These are phyloP conservation scores for Escallonia herrerae DNA, from an alignment of 129 eudicot genomes.

Conservation along the genomic window DNA sequence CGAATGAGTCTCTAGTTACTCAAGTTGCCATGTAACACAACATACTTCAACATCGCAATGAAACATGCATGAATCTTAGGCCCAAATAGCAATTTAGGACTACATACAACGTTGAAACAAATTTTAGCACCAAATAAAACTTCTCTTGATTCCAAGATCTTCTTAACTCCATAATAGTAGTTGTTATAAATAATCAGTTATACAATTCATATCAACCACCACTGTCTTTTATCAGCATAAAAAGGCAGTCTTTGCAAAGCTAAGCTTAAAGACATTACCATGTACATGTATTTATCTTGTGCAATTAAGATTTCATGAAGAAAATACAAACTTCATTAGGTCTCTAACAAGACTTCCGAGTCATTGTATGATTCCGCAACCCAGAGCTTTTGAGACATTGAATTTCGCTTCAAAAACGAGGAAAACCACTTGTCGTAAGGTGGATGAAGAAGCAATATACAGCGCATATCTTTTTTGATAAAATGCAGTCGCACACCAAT, in stretches of 20 bases:
- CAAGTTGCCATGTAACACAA: background rate
- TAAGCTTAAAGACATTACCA: slow-evolving; percentile 23
- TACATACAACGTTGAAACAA: background rate
- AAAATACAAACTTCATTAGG: slow-evolving; percentile 25
- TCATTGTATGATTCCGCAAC: slow-evolving; percentile 26
- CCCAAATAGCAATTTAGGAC: background rate
- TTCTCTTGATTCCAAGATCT: background rate
- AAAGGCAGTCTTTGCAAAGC: slow-evolving; percentile 14
- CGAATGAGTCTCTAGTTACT: background rate
- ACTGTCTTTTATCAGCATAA: slow-evolving; percentile 6
- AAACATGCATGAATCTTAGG: background rate
- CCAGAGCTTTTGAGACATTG: slow-evolving; percentile 19
- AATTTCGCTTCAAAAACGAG: slow-evolving; percentile 2
- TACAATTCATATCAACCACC: slow-evolving; percentile 17
- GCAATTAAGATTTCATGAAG: slow-evolving; percentile 11
- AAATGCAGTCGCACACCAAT: slow-evolving; percentile 4
- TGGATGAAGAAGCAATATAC: background rate
- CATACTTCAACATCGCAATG: background rate
- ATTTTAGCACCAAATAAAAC: background rate
- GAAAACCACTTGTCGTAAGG: slow-evolving; percentile 1
- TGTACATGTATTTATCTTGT: slow-evolving; percentile 20
- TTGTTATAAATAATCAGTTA: slow-evolving; percentile 9
- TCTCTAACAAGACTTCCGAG: slow-evolving; percentile 24
- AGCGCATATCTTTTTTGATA: slow-evolving; percentile 7
- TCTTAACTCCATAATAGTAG: background rate